phyloP scores from a whole-genome alignment of 306 rosid species.

The Ormosia emarginata region DNA sequence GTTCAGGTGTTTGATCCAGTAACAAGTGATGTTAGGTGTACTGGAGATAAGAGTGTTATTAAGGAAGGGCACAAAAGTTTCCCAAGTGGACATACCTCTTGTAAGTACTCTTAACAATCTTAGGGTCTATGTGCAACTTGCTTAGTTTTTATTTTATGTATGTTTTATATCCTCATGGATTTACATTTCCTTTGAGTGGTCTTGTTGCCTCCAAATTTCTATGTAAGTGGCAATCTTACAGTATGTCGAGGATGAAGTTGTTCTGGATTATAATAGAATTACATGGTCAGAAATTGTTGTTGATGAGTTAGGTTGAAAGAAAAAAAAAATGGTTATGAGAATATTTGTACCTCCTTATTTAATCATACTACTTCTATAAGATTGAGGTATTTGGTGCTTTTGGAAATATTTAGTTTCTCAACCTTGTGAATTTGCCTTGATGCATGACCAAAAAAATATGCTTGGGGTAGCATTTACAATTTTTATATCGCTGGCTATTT shows the following conservation, averaged over 20 bases:
- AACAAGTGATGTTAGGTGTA: conserved; percentile 60
- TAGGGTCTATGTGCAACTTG: background rate
- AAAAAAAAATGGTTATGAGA: background rate
- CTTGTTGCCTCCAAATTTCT: background rate
- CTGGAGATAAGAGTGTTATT: conserved; percentile 58
- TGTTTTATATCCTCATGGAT: background rate
- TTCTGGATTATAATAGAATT: conserved; percentile 4
- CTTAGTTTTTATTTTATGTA: background rate
- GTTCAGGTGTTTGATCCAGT: conserved; percentile 61
- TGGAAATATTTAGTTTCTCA: background rate
- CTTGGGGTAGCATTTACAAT: background rate
- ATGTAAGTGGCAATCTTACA: background rate
- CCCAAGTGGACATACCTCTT: conserved; percentile 94
- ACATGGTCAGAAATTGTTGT: background rate
- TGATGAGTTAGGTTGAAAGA: conserved; percentile 6
- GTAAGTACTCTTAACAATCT: conserved; percentile 52
- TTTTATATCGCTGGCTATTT: background rate
- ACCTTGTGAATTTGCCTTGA: background rate
- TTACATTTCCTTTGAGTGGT: background rate
- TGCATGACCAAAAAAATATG: background rate
- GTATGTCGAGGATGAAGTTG: background rate
- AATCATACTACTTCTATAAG: background rate
- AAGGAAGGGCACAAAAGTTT: conserved; percentile 98
- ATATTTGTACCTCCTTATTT: background rate
- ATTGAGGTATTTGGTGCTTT: background rate